Base-by-base conservation (phyloP, 208 protist genomes). In the Leishmania mexicana region DNA sequence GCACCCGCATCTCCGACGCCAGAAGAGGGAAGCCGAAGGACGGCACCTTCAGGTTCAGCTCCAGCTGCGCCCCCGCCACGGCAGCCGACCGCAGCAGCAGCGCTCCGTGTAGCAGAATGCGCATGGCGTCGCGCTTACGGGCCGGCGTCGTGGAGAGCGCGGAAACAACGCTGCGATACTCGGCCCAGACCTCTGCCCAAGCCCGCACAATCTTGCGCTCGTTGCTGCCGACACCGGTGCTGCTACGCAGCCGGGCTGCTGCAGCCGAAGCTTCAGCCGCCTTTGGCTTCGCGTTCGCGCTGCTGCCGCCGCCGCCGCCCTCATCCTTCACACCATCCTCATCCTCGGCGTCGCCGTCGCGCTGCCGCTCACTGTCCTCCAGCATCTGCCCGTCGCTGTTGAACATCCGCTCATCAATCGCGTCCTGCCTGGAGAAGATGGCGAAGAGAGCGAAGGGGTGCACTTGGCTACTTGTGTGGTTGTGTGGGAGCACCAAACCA, bases 131-230 rank as follows among this genome's bases (percentile, higher is more conserved):
- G 19, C 92, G 90, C 80, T 95, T 95, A 45, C 94, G 87, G 49
- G 87, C 78, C 31, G 88, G 90, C 15, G 91, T 95, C 31, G 94
- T 97, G 28, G 85, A 88, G 83, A 97, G 88, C 8, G 72, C 62
- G 15, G 78, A 81, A 40, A 97, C 94, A 42, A 88, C 86, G 54
- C 85, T 85, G 78, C 86, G 88, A 80, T 95, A 97, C 81, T 95
- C 90, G 1, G 94, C 92, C 94, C 94, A 97, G 10, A 97, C 94
- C 80, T 97, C 92, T 13, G 89, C 94, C 94, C 94, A 97, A 2
- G 92, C 92, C 24, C 94, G 90, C 65, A 97, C 92, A 10, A 94
- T 82, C 68, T 87, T 88, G 28, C 81, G 79, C 68, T 96, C 92
- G 49, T 84, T 87, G 70, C 76, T 84, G 80, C 80, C 76, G 28